Evolutionary conservation across 2,329 filamentous ascomycete genomes (phyloP).

Genomic region (Conoideocrella luteorostrata): DNA sequence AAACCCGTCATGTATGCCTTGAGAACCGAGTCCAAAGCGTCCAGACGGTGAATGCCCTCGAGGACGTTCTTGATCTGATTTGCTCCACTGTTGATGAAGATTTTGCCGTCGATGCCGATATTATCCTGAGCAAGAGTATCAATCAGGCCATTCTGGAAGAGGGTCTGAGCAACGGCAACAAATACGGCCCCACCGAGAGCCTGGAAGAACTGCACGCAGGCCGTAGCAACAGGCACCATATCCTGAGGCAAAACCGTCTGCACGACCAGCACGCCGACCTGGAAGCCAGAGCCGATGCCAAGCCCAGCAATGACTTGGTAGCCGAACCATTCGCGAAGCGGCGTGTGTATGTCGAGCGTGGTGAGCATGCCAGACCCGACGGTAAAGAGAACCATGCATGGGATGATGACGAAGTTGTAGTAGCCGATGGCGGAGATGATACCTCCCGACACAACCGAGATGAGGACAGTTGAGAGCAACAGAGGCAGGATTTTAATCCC

Average conservation of each 20-base stretch:
- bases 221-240: conserved; percentile 44
- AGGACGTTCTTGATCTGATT: conserved; percentile 42
- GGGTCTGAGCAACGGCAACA: conserved; percentile 60
- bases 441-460: conserved; percentile 37
- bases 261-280: conserved; percentile 41
- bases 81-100: conserved; percentile 48
- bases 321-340: conserved; percentile 47
- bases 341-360: conserved; percentile 41
- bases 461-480: conserved; percentile 43
- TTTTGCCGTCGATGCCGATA: conserved; percentile 37
- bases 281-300: conserved; percentile 44
- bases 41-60: conserved; percentile 30
- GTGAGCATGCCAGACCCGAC: conserved; percentile 50
- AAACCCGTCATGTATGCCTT: conserved; percentile 44
- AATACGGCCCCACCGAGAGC: conserved; percentile 59
- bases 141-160: conserved; percentile 60
- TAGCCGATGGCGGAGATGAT: conserved; percentile 38
- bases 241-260: conserved; percentile 44
- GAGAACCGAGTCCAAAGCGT: conserved; percentile 36
- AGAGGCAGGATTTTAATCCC: conserved; percentile 50
- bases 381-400: conserved; percentile 33
- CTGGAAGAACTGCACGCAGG: conserved; percentile 55
- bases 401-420: conserved; percentile 33
- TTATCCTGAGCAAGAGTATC: conserved; percentile 39
- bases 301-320: conserved; percentile 51